Evolutionary conservation across 1,284 basidiomycete species (phyloP).

Genomic region (Microbotryum violaceum): DNA sequence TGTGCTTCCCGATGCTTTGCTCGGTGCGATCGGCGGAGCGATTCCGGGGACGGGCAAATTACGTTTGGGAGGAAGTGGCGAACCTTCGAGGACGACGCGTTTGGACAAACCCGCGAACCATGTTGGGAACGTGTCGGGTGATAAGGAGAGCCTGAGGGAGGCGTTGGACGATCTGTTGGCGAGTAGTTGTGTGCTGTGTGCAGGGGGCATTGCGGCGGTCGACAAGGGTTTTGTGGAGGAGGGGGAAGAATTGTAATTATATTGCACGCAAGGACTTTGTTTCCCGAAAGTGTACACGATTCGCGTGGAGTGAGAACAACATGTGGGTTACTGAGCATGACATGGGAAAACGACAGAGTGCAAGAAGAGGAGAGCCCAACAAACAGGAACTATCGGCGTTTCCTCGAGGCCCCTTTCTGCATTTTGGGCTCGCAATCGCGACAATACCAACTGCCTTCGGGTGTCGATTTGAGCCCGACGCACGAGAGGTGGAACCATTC

Average conservation of each 20-base stretch:
- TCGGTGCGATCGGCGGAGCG: slow-evolving; percentile 42
- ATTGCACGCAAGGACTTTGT: background rate
- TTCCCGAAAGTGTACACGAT: too few relatives aligned
- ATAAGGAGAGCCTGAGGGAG: slow-evolving; percentile 54
- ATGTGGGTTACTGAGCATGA: too few relatives aligned
- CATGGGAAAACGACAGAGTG: too few relatives aligned
- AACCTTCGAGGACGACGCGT: slow-evolving; percentile 54
- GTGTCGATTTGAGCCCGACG: slow-evolving; percentile 61
- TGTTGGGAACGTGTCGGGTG: slow-evolving; percentile 46
- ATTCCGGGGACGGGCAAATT: slow-evolving; percentile 33
- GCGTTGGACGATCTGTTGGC: slow-evolving; percentile 83
- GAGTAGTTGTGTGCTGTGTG: slow-evolving; percentile 80
- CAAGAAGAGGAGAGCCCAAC: too few relatives aligned
- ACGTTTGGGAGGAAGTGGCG: slow-evolving; percentile 54
- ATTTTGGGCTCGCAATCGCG: slow-evolving; percentile 48
- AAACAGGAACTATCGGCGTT: too few relatives aligned
- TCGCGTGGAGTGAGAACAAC: too few relatives aligned
- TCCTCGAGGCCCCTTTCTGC: slow-evolving; percentile 8
- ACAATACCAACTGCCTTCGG: slow-evolving; percentile 74
- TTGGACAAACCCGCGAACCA: slow-evolving; percentile 46
- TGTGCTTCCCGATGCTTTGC: slow-evolving; percentile 80
- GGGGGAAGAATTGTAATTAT: background rate
- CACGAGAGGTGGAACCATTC: slow-evolving; percentile 63
- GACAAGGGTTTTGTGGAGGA: slow-evolving; percentile 48
- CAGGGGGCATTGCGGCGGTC: slow-evolving; percentile 71